phyloP scores from a whole-genome alignment of 2,329 filamentous ascomycete species.

The Claviceps africana region DNA sequence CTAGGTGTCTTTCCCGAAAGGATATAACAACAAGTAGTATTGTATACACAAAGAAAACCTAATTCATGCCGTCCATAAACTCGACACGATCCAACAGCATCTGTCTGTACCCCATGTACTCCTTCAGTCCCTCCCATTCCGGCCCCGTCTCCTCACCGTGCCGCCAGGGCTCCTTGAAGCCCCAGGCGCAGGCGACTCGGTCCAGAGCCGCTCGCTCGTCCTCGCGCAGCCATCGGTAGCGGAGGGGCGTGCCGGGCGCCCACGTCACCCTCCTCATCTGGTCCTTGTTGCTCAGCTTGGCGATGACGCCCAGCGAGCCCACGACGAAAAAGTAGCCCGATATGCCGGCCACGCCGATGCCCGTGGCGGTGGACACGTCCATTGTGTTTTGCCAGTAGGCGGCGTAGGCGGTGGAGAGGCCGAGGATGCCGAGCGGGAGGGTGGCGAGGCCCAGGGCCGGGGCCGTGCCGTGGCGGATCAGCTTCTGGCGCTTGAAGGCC shows the following conservation, averaged over 20 bases:
- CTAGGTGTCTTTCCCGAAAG: no score
- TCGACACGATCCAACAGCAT: slow-evolving; percentile 86
- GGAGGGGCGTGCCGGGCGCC: slow-evolving; percentile 66
- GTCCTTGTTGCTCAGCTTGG: slow-evolving; percentile 77
- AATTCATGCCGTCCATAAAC: slow-evolving; percentile 79
- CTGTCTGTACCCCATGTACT: slow-evolving; percentile 67
- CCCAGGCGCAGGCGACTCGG: slow-evolving; percentile 76
- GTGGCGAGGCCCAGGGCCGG: slow-evolving; percentile 43
- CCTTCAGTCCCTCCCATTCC: slow-evolving; percentile 75
- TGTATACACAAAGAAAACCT: no score
- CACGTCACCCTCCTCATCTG: slow-evolving; percentile 92
- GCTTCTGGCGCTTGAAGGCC: slow-evolving; percentile 53
- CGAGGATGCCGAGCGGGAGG: slow-evolving; percentile 55
- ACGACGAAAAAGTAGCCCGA: slow-evolving; percentile 74
- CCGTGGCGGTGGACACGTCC: slow-evolving; percentile 59
- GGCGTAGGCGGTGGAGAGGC: slow-evolving; percentile 42
- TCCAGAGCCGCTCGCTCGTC: slow-evolving; percentile 83
- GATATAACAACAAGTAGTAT: no score
- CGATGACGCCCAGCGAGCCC: slow-evolving; percentile 67
- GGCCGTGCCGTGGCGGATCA: slow-evolving; percentile 48
- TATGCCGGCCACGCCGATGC: slow-evolving; percentile 66
- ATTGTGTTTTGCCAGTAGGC: slow-evolving; percentile 49
- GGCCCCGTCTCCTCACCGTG: slow-evolving; percentile 81
- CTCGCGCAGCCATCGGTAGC: slow-evolving; percentile 74
- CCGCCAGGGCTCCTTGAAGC: slow-evolving; percentile 67